Evolutionary conservation across 352 stramenopile genomes (phyloP), one percentile per base, ranked within the genome.

Genomic region (Phytophthora pinifolia): DNA sequence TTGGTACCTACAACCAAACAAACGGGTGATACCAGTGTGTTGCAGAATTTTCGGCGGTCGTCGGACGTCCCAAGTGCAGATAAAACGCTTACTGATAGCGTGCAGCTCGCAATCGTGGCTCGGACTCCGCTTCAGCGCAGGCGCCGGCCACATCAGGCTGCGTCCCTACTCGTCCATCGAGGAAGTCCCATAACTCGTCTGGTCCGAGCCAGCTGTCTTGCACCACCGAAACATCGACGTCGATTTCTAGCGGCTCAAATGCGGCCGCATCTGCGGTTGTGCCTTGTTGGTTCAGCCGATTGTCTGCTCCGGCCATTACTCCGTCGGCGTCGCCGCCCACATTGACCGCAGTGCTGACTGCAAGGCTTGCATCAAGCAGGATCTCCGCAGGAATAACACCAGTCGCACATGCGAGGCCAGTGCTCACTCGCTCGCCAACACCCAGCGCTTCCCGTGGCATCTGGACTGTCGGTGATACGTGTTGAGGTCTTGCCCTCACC

Each of bases 401-500:
- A 66, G 51, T 55, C 18, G 30, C 22, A 22, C 32, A 12, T 12
- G 43, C 25, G 29, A 20, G 5, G 22, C 47, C 48, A 44, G 9
- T 46, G 6, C 12, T 50, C 38, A 27, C n/a, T 34, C 15, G 14
- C 27, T 50, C 30, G 18, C 17, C 20, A 20, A 17, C 36, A 55
- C 9, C 47, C 44, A 55, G 33, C 30, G 36, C 36, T 54, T 62
- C 47, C 51, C 42, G 42, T 30, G 33, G 33, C 49, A 42, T 63
- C 58, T 65, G 62, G 38, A 52, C 52, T 43, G 37, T 44, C 32
- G 42, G n/a, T 55, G 57, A 67, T 57, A 53, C 51, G n/a, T 42
- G 41, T 13, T 27, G 27, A 8, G 31, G 18, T 43, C n/a, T 18
- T 30, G 38, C 12, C 9, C 36, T 48, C 9, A 9, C 13, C 20